A percentile compares a stretch with the other conserved stretches of the same genome.
Conservation (phyloP, 495 filamentous ascomycete genomes). For the Penicillium roqueforti region DNA sequence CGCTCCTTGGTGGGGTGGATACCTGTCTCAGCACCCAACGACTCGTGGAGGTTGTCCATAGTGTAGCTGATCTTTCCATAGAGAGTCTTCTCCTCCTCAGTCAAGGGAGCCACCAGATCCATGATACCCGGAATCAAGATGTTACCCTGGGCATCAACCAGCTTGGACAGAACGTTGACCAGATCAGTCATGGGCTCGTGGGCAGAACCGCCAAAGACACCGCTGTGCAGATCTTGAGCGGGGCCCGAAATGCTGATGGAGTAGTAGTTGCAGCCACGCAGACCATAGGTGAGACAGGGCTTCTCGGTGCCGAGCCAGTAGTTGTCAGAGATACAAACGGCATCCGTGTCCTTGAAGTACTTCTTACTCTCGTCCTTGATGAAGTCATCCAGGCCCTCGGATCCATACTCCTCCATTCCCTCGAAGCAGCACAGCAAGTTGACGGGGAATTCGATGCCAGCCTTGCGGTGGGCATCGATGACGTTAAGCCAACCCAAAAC, state of each 20-base stretch:
- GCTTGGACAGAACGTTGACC: constrained; percentile 68
- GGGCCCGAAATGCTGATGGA: constrained; percentile 81
- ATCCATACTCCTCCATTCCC: constrained; percentile 99
- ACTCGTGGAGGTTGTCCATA: constrained; percentile 91
- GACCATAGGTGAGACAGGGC: constrained; percentile 94
- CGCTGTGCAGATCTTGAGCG: constrained; percentile 89
- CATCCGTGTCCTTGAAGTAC: constrained; percentile 92
- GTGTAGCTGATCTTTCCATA: constrained; percentile 87
- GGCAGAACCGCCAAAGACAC: constrained; percentile 91
- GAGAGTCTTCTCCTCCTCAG: constrained; percentile 76
- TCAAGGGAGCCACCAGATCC: constrained; percentile 85
- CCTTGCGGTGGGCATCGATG: constrained; percentile 94
- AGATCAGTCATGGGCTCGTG: constrained; percentile 99
- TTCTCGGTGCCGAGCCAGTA: constrained; percentile 99
- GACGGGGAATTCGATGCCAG: constrained; percentile 89
- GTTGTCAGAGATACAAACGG: constrained; percentile 98
- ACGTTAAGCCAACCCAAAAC: constrained; percentile 97
- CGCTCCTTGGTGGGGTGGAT: constrained; percentile 80
- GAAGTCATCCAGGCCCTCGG: constrained; percentile 92
- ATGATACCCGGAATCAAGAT: constrained; percentile 85
- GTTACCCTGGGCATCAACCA: constrained; percentile 86
- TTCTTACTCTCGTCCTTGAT: constrained; percentile 83
- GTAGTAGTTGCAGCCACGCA: constrained; percentile 98
- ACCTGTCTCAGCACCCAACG: constrained; percentile 78
- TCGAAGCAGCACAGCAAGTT: constrained; percentile 99